These are phyloP conservation scores for Polytrichum formosum DNA, from an alignment of 225 moss, liverwort and hornwort species.

Conservation along the genomic window DNA sequence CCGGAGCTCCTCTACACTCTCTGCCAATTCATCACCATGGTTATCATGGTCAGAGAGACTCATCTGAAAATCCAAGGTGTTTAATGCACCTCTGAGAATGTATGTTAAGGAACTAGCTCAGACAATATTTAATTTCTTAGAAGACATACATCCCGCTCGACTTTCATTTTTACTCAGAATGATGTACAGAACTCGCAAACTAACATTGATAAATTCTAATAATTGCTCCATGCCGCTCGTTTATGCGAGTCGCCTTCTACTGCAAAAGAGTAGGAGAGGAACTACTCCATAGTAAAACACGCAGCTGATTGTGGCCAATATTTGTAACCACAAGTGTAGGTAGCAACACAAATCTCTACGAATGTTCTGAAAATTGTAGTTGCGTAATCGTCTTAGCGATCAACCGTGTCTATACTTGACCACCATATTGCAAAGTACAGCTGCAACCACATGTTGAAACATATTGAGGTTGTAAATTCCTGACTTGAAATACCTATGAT, in stretches of 20 bases:
- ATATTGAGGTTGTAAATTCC: too few species aligned
- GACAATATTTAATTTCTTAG: background rate
- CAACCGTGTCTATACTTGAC: too few species aligned
- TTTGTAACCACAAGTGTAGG: too few species aligned
- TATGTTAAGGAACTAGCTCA: conserved; percentile 1
- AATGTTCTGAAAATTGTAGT: too few species aligned
- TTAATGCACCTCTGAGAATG: background rate
- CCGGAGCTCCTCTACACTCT: conserved; percentile 10
- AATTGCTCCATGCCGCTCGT: background rate
- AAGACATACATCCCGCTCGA: background rate
- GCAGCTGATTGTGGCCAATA: too few species aligned
- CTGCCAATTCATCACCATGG: conserved; percentile 19
- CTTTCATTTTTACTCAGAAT: background rate
- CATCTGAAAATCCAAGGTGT: background rate
- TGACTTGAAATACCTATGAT: too few species aligned
- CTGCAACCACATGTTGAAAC: too few species aligned
- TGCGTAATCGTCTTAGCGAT: too few species aligned
- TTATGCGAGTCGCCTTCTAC: background rate
- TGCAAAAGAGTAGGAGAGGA: background rate
- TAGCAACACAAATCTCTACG: too few species aligned
- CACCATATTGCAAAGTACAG: too few species aligned
- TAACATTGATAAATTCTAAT: too few species aligned
- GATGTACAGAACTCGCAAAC: too few species aligned
- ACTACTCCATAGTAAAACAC: background rate
- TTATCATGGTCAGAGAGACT: conserved; percentile 8